phyloP scores from a whole-genome alignment of 2,329 filamentous ascomycete species.

The Eutypa lata region DNA sequence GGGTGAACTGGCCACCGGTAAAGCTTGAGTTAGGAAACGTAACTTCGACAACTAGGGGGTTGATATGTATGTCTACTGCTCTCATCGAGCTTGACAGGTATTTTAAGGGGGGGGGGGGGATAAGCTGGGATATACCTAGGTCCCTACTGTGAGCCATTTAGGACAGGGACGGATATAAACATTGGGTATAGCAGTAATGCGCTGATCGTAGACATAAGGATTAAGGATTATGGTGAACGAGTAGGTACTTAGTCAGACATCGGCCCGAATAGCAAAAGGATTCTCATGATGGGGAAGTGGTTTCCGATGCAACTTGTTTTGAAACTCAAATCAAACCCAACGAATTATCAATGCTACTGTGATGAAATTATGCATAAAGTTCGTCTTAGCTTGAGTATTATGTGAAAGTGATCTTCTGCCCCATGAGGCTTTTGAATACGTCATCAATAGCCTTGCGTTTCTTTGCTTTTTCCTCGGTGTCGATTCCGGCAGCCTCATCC shows the following conservation, averaged over 20 bases:
- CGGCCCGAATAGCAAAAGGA: background rate
- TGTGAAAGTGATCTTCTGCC: constrained; percentile 64
- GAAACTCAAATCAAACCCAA: no score
- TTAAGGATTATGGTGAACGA: no score
- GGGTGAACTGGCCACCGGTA: background rate
- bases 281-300: background rate
- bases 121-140: no score
- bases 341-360: background rate
- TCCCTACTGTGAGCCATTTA: no score
- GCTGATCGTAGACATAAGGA: no score
- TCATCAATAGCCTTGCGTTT: constrained; percentile 80
- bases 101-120: no score
- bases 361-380: background rate
- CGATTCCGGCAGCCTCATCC: constrained; percentile 34
- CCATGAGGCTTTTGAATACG: constrained; percentile 75
- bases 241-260: background rate
- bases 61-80: background rate
- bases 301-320: no score
- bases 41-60: background rate
- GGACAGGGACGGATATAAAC: no score
- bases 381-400: constrained; percentile 5
- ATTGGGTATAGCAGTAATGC: no score
- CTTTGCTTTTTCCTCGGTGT: constrained; percentile 51
- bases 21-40: background rate
- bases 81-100: no score